A percentile compares a stretch with the other conserved stretches of the same genome.
These are phyloP conservation scores for Bipolaris cookei DNA, from an alignment of 2,329 filamentous ascomycete species.

Conservation along the genomic window DNA sequence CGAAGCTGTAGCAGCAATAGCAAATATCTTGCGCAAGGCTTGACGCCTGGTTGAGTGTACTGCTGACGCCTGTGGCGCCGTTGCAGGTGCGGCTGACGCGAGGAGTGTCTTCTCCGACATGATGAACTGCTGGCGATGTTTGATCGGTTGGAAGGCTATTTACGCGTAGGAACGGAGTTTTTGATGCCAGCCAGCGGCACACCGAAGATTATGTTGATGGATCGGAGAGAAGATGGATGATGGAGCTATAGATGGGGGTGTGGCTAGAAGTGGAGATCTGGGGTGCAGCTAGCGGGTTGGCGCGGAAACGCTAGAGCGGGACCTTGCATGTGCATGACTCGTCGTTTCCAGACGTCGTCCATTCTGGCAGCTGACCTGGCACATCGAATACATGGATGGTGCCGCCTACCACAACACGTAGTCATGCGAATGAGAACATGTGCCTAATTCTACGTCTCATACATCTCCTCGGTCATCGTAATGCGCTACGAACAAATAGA, in stretches of 20 bases:
- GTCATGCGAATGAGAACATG: too few relatives aligned
- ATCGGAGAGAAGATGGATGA: slow-evolving; percentile 12
- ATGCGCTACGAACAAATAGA: too few relatives aligned
- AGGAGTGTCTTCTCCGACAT: slow-evolving; percentile 37
- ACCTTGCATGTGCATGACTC: slow-evolving; percentile 22
- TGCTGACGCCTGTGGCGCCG: slow-evolving; percentile 19
- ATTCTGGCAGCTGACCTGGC: not conserved
- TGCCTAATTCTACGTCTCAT: too few relatives aligned
- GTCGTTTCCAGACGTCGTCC: slow-evolving; percentile 1
- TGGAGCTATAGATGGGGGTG: slow-evolving; percentile 20
- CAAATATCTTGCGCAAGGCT: slow-evolving; percentile 24
- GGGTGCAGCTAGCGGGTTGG: slow-evolving; percentile 29
- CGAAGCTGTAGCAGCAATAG: slow-evolving; percentile 25
- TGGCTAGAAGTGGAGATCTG: slow-evolving; percentile 30
- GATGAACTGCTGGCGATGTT: not conserved
- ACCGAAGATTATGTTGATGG: slow-evolving; percentile 17
- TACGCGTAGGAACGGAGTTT: not conserved
- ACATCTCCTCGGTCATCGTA: too few relatives aligned
- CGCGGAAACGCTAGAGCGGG: slow-evolving; percentile 20
- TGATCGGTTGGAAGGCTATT: not conserved
- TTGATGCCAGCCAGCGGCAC: slow-evolving; percentile 36
- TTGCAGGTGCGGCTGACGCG: slow-evolving; percentile 16
- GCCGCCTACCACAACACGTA: too few relatives aligned
- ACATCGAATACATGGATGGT: too few relatives aligned
- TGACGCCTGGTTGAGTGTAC: slow-evolving; percentile 22